Base-by-base conservation (phyloP, 2,329 filamentous ascomycete species). In the Pseudocercospora fijiensis region DNA sequence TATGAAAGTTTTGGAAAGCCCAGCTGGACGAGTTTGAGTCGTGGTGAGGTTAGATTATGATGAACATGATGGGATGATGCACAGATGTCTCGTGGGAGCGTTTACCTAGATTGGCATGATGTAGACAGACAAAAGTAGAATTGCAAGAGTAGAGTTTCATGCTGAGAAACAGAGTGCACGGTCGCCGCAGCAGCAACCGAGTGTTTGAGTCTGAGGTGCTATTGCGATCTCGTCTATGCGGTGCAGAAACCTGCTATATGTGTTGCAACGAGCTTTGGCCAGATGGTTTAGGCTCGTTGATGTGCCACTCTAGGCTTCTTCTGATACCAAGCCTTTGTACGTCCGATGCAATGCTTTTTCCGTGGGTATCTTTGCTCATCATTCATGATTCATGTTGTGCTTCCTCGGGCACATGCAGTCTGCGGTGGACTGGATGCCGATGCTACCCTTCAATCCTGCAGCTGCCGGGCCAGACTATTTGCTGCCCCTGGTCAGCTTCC, bases 1-100 rank as follows among this genome's bases (percentile, higher is more conserved):
- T 90, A 90, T 75, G 79, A 85, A 5, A 79, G 84, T 0, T 90
- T 89, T 71, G 82, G 79, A 0, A 76, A 80, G 67, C 75, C 77
- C 26, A 85, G 90, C 67, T 90, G 87, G 86, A 81, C 84, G 20
- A 72, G 68, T 41, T 71, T 89, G 63, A 66, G 33, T 43, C 53
- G 58, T 5, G 88, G 69, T 7, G 58, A 64, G 43, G 72, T 66
- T 10, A 71, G 65, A 61, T 60, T 74, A 37, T 53, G 49, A 52
- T 27, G 47, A 52, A 1, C 11, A 27, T 53, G 26, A n/a, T 53
- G 51, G 26, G 20, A 22, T 20, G 13, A 24, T 16, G 45, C 45
- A 49, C 24, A 16, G 2, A 41, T 6, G 8, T n/a, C 16, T 18
- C 16, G 16, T 41, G 37, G 16, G 16, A 41, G 37, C 37, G 8